Conservation (phyloP, 148 eudicot species). For the Vaccinium corymbosum region DNA sequence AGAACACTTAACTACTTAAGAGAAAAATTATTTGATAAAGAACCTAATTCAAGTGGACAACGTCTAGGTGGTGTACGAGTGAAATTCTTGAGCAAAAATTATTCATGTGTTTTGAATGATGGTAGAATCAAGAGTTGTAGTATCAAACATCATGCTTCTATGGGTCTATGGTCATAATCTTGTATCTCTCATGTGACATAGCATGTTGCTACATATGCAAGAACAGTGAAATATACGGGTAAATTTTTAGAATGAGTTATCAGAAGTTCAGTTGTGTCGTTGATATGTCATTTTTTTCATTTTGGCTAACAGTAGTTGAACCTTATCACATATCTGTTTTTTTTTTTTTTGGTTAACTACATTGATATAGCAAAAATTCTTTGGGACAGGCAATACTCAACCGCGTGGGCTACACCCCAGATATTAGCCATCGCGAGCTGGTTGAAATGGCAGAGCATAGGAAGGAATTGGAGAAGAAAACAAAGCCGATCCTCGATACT, state of each 20-base stretch:
- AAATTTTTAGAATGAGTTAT: neutral
- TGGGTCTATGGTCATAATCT: neutral
- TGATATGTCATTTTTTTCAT: neutral
- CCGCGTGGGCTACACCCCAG: constrained; percentile 85
- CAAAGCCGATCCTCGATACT: constrained; percentile 87
- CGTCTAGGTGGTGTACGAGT: neutral
- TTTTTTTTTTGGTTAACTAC: neutral
- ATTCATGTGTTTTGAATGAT: neutral
- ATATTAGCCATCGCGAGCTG: constrained; percentile 84
- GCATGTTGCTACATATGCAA: neutral
- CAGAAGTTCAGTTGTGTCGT: neutral
- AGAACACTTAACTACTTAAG: too few species aligned
- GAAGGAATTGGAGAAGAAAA: constrained; percentile 89
- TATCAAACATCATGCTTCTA: neutral
- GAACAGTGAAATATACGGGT: neutral
- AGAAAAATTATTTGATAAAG: neutral
- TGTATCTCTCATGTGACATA: neutral
- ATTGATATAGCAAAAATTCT: neutral
- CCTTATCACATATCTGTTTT: neutral
- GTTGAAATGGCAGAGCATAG: constrained; percentile 92
- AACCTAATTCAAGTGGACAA: neutral
- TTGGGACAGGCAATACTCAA: constrained; percentile 70
- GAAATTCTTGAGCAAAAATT: neutral
- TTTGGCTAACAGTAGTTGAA: neutral
- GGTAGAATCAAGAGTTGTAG: neutral